Evolutionary conservation across 2,329 filamentous ascomycete genomes (phyloP).

Genomic region (Geoglossum cookeanum): DNA sequence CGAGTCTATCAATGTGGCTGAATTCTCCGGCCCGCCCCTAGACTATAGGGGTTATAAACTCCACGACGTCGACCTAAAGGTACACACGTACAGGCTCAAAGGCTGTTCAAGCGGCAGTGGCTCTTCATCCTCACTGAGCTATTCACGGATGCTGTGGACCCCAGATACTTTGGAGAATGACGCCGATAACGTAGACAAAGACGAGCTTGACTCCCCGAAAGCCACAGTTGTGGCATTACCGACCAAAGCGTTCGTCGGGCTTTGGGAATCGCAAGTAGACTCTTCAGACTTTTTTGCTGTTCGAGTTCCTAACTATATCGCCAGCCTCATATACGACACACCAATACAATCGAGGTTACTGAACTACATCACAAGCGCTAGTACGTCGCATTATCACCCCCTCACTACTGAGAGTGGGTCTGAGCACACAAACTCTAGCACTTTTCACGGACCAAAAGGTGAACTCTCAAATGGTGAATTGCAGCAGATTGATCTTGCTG

Average conservation of each 20-base stretch:
- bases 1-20: constrained; percentile 15
- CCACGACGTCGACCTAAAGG: constrained; percentile 15
- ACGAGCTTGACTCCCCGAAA: constrained; percentile 10
- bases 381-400: background rate
- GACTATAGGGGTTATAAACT: constrained; percentile 7
- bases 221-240: constrained; percentile 16
- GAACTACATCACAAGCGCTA: constrained; percentile 16
- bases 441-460: constrained; percentile 11
- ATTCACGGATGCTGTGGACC: constrained; percentile 7
- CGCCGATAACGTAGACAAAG: constrained; percentile 4
- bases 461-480: constrained; percentile 17
- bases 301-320: background rate
- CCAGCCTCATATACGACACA: constrained; percentile 19
- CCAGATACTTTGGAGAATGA: constrained; percentile 1
- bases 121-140: background rate
- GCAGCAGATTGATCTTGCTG: constrained; percentile 22
- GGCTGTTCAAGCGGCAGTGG: background rate
- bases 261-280: constrained; percentile 16
- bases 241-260: constrained; percentile 13
- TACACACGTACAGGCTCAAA: constrained; percentile 18
- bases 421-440: background rate
- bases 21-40: constrained; percentile 15
- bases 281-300: background rate
- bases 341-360: constrained; percentile 19
- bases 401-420: background rate